phyloP scores from a whole-genome alignment of 129 eudicot genomes.

The Flaveria trinervia region DNA sequence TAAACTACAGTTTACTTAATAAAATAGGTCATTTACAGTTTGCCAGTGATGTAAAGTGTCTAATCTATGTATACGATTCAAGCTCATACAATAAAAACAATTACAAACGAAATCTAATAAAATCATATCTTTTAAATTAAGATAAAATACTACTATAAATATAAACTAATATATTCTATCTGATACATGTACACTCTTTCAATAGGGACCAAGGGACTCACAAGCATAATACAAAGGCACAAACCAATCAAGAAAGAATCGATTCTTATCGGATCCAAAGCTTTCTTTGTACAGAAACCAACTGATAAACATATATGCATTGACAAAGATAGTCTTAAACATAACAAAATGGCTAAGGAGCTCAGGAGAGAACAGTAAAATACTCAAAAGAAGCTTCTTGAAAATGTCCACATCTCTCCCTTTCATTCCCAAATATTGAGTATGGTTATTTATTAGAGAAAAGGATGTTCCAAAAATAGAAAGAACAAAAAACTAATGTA shows the following conservation, averaged over 20 bases:
- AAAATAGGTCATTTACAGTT: no score
- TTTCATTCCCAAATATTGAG: conserved; percentile 37
- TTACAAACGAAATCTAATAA: no score
- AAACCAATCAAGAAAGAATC: conserved; percentile 2
- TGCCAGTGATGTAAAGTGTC: no score
- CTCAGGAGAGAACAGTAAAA: conserved; percentile 26
- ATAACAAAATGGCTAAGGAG: conserved; percentile 21
- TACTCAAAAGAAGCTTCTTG: conserved; percentile 43
- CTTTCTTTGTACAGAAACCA: conserved; percentile 26
- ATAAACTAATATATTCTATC: no score
- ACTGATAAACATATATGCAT: conserved; percentile 26
- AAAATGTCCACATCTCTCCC: conserved; percentile 40
- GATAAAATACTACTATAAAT: not conserved
- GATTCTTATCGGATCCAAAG: conserved; percentile 26
- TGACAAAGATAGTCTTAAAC: conserved; percentile 41
- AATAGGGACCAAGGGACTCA: not conserved
- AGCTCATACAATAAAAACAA: no score
- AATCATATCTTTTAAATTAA: no score
- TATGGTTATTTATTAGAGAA: conserved; percentile 37
- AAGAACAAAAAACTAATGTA: conserved; percentile 22
- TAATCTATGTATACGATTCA: no score
- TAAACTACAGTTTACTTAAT: no score
- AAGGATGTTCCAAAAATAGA: conserved; percentile 30
- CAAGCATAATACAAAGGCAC: not conserved
- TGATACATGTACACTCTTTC: not conserved